Evolutionary conservation across 345 rosid genomes (phyloP).

Genomic region (Draba incana): DNA sequence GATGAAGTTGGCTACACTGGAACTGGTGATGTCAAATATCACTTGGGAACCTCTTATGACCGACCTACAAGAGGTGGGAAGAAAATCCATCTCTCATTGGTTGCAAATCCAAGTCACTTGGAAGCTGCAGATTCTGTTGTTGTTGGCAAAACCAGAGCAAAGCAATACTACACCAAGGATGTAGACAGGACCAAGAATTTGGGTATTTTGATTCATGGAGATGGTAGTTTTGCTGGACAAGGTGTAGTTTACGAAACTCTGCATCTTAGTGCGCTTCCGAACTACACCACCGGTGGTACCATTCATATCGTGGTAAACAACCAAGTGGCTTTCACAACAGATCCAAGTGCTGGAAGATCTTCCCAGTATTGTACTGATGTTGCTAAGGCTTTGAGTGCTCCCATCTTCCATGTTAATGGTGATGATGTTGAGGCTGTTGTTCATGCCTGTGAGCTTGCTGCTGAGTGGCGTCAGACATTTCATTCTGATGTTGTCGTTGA

Average conservation of each 20-base stretch:
- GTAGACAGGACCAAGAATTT: slow-evolving; percentile 72
- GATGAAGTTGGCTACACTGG: slow-evolving; percentile 91
- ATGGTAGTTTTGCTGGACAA: slow-evolving; percentile 93
- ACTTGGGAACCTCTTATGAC: slow-evolving; percentile 87
- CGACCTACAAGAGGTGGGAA: slow-evolving; percentile 88
- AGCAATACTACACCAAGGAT: slow-evolving; percentile 80
- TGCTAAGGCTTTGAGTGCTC: slow-evolving; percentile 85
- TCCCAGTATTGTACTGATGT: slow-evolving; percentile 91
- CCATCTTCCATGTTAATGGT: slow-evolving; percentile 80
- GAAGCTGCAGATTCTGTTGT: slow-evolving; percentile 91
- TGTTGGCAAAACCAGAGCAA: slow-evolving; percentile 84
- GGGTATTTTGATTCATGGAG: slow-evolving; percentile 83
- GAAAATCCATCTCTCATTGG: slow-evolving; percentile 80
- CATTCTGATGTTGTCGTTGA: slow-evolving; percentile 86
- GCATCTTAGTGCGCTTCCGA: slow-evolving; percentile 88
- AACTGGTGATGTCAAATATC: slow-evolving; percentile 91
- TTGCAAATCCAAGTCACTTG: slow-evolving; percentile 90
- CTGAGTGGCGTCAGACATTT: slow-evolving; percentile 88
- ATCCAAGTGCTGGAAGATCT: slow-evolving; percentile 79
- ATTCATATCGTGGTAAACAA: slow-evolving; percentile 88
- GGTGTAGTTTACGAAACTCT: slow-evolving; percentile 89
- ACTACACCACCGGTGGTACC: slow-evolving; percentile 82
- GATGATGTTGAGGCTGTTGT: slow-evolving; percentile 88
- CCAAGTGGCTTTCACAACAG: slow-evolving; percentile 90
- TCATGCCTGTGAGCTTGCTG: slow-evolving; percentile 82